These are phyloP conservation scores for Rhododendron griersonianum DNA, from an alignment of 148 eudicot species.

Conservation along the genomic window DNA sequence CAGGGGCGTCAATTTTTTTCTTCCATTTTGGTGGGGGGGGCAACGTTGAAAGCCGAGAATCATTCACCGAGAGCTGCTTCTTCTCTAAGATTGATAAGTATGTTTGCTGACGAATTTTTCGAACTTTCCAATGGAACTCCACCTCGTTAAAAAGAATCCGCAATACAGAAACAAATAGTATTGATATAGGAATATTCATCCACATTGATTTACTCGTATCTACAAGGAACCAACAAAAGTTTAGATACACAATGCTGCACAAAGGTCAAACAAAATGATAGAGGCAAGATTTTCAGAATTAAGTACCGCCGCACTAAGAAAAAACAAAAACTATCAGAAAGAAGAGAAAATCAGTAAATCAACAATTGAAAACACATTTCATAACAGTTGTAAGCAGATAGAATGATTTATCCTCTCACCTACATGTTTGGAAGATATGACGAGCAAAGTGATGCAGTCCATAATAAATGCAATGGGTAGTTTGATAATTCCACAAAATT, in stretches of 20 bases:
- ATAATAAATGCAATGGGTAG: neutral
- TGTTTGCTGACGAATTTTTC: conserved; percentile 35
- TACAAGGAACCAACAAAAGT: conserved; percentile 32
- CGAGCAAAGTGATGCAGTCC: neutral
- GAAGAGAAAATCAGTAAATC: neutral
- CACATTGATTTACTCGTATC: conserved; percentile 98
- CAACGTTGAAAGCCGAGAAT: conserved; percentile 58
- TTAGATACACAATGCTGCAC: neutral
- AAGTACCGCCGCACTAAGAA: neutral
- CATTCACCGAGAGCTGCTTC: conserved; percentile 76
- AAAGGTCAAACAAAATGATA: neutral
- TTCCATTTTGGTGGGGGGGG: conserved; percentile 77
- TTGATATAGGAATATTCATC: conserved; percentile 88
- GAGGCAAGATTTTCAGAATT: too few species aligned
- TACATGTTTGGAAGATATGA: neutral
- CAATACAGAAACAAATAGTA: conserved; percentile 43
- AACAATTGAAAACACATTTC: neutral
- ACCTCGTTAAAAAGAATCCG: conserved; percentile 38
- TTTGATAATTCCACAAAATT: neutral
- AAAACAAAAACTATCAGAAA: neutral
- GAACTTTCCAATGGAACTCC: conserved; percentile 67
- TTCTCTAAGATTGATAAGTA: conserved; percentile 61
- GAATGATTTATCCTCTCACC: neutral
- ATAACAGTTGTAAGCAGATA: neutral
- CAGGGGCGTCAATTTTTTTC: conserved; percentile 80